These are phyloP conservation scores for Rickenella mellea DNA, from an alignment of 768 basidiomycete species.

Conservation along the genomic window DNA sequence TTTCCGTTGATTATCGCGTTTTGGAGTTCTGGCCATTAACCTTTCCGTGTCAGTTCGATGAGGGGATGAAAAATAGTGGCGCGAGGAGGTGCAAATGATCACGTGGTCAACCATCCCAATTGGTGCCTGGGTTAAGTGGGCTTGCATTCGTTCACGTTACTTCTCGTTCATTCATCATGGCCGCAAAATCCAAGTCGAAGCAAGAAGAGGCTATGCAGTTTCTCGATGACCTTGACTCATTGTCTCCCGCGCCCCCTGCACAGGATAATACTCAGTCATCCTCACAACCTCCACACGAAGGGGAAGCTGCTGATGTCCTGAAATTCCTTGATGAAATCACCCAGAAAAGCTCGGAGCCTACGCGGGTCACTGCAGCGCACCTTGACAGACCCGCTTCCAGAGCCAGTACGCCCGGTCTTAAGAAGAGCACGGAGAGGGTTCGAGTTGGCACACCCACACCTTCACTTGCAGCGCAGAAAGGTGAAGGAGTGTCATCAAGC, in stretches of 20 bases:
- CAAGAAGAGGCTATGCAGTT: constrained; percentile 86
- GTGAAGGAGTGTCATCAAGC: neutral
- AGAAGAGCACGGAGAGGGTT: constrained; percentile 72
- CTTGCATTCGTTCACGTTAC: too few species aligned
- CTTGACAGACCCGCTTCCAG: constrained; percentile 52
- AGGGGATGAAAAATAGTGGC: too few species aligned
- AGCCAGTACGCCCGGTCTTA: constrained; percentile 59
- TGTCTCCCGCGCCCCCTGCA: constrained; percentile 26
- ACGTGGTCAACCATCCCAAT: too few species aligned
- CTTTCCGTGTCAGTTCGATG: too few species aligned
- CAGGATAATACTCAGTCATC: constrained; percentile 13
- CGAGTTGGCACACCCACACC: constrained; percentile 40
- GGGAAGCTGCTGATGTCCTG: constrained; percentile 74
- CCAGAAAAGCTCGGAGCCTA: constrained; percentile 78
- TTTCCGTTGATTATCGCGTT: too few species aligned
- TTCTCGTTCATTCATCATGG: constrained; percentile 15
- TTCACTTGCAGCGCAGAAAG: constrained; percentile 4
- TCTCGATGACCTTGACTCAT: constrained; percentile 88
- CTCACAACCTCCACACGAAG: constrained; percentile 30
- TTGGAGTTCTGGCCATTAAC: too few species aligned
- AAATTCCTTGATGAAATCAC: constrained; percentile 94
- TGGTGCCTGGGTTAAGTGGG: too few species aligned
- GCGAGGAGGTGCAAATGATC: too few species aligned
- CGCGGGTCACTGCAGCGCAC: constrained; percentile 44
- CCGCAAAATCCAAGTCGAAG: constrained; percentile 57